Evolutionary conservation across 1,139 yeast species (phyloP), one percentile per base, ranked within the genome.

Genomic region (Suhomyces taliae): DNA sequence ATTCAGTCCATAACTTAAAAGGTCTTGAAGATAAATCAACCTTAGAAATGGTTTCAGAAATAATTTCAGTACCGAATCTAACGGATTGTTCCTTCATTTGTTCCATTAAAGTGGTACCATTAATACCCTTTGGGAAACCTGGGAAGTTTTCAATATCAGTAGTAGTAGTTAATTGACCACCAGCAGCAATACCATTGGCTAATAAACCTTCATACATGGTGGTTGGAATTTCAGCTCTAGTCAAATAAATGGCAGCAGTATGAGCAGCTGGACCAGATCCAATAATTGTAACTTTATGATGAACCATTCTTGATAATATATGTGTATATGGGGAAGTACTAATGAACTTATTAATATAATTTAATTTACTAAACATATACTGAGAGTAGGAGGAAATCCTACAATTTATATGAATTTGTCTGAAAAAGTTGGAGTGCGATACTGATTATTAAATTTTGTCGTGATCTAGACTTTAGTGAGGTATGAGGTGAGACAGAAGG

Each of bases 261-360:
- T 93, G 97, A 48, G 98, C 99, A 52, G 99, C 99, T 46, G 99
- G 99, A 59, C 99, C 99, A 44, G 98, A 91, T 41, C 98, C 98
- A 55, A 91, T 86, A 61, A 91, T 90, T 45, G 96, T 90, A 54
- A 90, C 97, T 72, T 78, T 82, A 74, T 88, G 84, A 70, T 90
- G 97, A 60, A 81, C 87, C 90, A 85, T 85, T 79, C 78, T 82
- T 29, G 19, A 7, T 4, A 37, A 8, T 24, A 14, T 36, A 12
- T n/a, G 36, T 4, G 45, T 29, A 9, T 11, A 34, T 9, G 24
- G 12, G 7, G 9, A 11, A 6, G 7, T 5, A 9, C n/a, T 29
- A 29, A 29, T 29, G 32, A 29, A 29, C 24, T 19, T 19, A 19
- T 19, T 19, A 19, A 19, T 19, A 4, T 9, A 11, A 11, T 29